Evolutionary conservation across 2,329 filamentous ascomycete genomes (phyloP).

Genomic region (Paecilomyces fulvus): DNA sequence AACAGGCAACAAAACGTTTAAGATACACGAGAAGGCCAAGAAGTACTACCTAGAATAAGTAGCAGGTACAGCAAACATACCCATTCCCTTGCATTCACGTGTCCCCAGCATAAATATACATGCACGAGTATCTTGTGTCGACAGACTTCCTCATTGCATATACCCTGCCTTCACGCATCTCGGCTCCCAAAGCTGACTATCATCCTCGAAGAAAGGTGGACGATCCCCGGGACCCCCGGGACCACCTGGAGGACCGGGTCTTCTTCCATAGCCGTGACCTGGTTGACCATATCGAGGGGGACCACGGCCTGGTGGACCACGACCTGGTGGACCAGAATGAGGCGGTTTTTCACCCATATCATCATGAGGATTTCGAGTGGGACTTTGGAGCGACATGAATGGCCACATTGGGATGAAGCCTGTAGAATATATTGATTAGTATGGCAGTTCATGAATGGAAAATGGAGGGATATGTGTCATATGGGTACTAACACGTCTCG

Average conservation of each 20-base stretch:
- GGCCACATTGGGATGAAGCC: conserved; percentile 47
- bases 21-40: neutral
- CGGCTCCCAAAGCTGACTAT: conserved; percentile 19
- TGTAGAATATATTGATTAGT: neutral
- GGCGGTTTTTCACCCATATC: conserved; percentile 3
- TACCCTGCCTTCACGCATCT: conserved; percentile 14
- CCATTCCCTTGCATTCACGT: neutral
- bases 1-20: neutral
- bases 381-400: conserved; percentile 10
- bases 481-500: conserved; percentile 24
- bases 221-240: neutral
- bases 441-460: neutral
- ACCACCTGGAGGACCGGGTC: neutral
- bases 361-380: conserved; percentile 5
- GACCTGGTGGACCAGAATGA: neutral
- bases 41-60: neutral
- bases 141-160: neutral
- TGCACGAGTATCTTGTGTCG: no score
- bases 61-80: neutral
- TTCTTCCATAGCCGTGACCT: neutral
- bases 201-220: conserved; percentile 8
- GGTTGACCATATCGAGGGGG: conserved; percentile 1
- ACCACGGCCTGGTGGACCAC: neutral
- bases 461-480: neutral
- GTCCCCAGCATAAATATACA: no score